Percentiles rank a stretch among this genome's conserved stretches.
Conservation (phyloP, 2,329 filamentous ascomycete genomes). For the Colletotrichum sidae region DNA sequence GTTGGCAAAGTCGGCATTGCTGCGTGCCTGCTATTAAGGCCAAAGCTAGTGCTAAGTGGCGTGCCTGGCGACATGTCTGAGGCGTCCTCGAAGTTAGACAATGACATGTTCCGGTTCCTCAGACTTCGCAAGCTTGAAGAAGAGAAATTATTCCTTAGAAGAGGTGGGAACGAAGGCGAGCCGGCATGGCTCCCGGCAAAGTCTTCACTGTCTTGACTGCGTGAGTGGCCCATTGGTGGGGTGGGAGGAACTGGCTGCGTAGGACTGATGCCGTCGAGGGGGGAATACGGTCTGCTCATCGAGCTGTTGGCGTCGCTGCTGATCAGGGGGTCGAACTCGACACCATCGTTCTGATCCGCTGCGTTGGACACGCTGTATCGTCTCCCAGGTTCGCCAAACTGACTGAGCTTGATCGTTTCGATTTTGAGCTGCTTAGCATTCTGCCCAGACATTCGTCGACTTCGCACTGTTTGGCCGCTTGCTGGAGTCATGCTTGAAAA, state of each 20-base stretch:
- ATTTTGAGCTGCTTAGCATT: constrained; percentile 89
- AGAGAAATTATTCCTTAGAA: constrained; percentile 75
- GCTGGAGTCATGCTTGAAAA: constrained; percentile 41
- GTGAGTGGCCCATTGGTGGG: constrained; percentile 44
- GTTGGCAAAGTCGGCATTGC: constrained; percentile 75
- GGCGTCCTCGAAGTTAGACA: constrained; percentile 69
- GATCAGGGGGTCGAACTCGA: constrained; percentile 11
- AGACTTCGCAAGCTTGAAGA: constrained; percentile 78
- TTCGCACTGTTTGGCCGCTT: constrained; percentile 71
- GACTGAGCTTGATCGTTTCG: constrained; percentile 68
- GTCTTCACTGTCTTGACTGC: constrained; percentile 50
- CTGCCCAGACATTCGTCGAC: constrained; percentile 82
- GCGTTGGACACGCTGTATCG: constrained; percentile 28
- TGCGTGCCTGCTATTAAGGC: constrained; percentile 58
- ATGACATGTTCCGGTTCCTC: constrained; percentile 79
- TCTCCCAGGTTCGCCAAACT: constrained; percentile 19
- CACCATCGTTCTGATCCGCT: not conserved
- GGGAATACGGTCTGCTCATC: constrained; percentile 28
- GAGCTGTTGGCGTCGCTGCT: constrained; percentile 2
- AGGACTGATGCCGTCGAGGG: constrained; percentile 36
- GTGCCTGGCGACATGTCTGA: constrained; percentile 79
- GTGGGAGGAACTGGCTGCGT: constrained; percentile 36
- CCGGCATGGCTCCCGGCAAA: constrained; percentile 56
- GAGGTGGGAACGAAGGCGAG: constrained; percentile 64
- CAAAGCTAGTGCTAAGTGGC: constrained; percentile 77